A percentile compares a stretch with the other conserved stretches of the same genome.
Conservation (phyloP, 2,329 filamentous ascomycete species). For the Fusarium duplospermum region DNA sequence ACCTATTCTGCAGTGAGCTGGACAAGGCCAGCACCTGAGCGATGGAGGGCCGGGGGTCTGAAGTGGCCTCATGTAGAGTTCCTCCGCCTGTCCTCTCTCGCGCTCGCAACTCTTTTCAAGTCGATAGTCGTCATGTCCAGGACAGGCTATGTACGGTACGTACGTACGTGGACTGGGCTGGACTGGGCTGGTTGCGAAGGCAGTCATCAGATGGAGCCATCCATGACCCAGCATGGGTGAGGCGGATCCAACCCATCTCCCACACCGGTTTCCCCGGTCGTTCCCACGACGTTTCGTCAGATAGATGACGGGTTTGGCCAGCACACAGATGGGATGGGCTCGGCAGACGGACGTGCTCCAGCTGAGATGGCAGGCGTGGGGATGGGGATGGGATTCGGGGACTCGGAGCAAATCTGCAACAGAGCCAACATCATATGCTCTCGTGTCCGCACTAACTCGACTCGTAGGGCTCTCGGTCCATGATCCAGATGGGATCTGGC, state of each 20-base stretch:
- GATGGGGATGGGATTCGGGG: neutral
- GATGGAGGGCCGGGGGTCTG: constrained; percentile 17
- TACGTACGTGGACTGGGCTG: neutral
- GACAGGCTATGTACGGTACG: constrained; percentile 9
- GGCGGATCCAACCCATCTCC: constrained; percentile 21
- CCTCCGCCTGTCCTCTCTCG: constrained; percentile 8
- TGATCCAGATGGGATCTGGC: constrained; percentile 16
- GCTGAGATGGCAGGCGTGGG: constrained; percentile 9
- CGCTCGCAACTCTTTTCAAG: constrained; percentile 1
- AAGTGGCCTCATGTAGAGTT: constrained; percentile 36
- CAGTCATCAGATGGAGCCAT: constrained; percentile 19
- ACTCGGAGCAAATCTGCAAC: constrained; percentile 7
- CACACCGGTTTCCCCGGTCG: constrained; percentile 28
- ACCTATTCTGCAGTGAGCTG: constrained; percentile 19
- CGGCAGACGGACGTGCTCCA: constrained; percentile 6
- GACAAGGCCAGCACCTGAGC: constrained; percentile 24
- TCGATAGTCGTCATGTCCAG: neutral
- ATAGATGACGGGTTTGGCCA: constrained; percentile 6
- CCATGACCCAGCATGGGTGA: constrained; percentile 9
- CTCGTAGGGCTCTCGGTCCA: constrained; percentile 1
- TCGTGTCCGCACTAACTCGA: constrained; percentile 16
- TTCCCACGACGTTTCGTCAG: constrained; percentile 20
- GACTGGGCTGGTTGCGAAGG: neutral
- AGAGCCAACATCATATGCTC: constrained; percentile 12
- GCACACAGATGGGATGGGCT: constrained; percentile 1